These are phyloP conservation scores for Hericium coralloides DNA, from an alignment of 768 basidiomycete species.

Conservation along the genomic window DNA sequence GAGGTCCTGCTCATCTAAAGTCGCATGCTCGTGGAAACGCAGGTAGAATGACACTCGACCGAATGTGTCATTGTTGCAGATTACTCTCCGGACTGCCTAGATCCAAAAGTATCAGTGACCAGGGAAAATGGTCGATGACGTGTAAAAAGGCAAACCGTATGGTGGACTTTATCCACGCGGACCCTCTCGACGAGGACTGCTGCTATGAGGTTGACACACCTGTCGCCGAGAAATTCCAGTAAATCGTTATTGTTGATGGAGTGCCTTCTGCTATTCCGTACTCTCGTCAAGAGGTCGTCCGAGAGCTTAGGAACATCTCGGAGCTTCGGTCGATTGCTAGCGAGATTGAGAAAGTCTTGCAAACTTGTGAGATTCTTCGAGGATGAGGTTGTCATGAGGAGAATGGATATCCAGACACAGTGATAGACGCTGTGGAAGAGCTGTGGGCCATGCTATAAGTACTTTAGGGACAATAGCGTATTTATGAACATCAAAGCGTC, in stretches of 20 bases:
- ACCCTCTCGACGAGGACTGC: slow-evolving; percentile 22
- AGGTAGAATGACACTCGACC: slow-evolving; percentile 23
- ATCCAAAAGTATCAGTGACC: neutral
- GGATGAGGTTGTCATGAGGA: too few species aligned
- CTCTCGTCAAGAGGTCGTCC: slow-evolving; percentile 13
- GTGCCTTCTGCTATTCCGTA: slow-evolving; percentile 18
- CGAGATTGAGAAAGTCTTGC: neutral
- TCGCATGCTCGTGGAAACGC: slow-evolving; percentile 19
- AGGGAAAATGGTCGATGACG: neutral
- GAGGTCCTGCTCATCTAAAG: slow-evolving; percentile 13
- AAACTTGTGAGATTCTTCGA: neutral
- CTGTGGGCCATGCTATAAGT: too few species aligned
- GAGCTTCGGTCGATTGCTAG: neutral
- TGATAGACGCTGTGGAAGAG: too few species aligned
- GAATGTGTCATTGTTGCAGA: slow-evolving; percentile 25
- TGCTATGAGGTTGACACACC: slow-evolving; percentile 22
- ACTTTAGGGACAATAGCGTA: too few species aligned
- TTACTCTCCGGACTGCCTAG: slow-evolving; percentile 17
- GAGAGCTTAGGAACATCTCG: slow-evolving; percentile 3
- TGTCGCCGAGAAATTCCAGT: slow-evolving; percentile 27
- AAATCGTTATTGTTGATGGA: slow-evolving; percentile 24
- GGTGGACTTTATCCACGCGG: slow-evolving; percentile 22
- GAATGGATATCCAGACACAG: too few species aligned
- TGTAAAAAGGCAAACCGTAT: slow-evolving; percentile 13
- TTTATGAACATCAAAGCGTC: too few species aligned